Base-by-base conservation (phyloP, 2,329 filamentous ascomycete genomes). In the Colletotrichum kahawae region DNA sequence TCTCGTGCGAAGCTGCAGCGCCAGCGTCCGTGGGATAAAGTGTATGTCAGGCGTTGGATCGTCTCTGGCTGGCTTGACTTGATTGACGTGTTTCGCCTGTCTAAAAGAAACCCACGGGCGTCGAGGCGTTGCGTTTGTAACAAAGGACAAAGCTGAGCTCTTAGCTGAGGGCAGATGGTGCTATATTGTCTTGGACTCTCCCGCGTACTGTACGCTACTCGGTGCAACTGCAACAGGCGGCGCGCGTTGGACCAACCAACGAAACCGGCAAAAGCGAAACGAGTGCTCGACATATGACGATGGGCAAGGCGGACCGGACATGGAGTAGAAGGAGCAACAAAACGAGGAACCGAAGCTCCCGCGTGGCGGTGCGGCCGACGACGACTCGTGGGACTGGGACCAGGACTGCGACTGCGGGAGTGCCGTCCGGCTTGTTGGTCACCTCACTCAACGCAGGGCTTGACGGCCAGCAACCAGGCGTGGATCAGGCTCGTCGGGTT, bases 91-190 rank as follows among this genome's bases (percentile, higher is more conserved):
- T 65, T 74, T 60, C 31, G 38, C 54, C 62, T 31, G 34, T 59
- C 72, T 64, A 64, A 51, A 27, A 63, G 63, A 75, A 64, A 64
- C 63, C 27, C 29, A 21, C 43, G 43, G 72, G 43, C 57, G 63
- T 33, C 21, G 29, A 68, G 29, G 63, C 43, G 36, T 72, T 63
- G 64, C 48, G 72, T 72, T 72, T 72, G 72, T 33, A 59, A 72
- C 69, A 75, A 72, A 67, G 60, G 63, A 57, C 59, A 66, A 48
- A 51, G 66, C 38, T 48, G 33, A 24, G 16, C 33, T 67, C 43
- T 27, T 24, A 38, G 21, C 36, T 69, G 21, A 69, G 38, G 36
- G 51, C 31, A 38, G 60, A 33, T 34, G 56, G 33, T n/a, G 29
- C 16, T 33, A 54, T 33, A 57, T 48, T 69, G 67, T 69, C 56